Base-by-base conservation (phyloP, 2,329 filamentous ascomycete genomes). In the Onygenales sp. region DNA sequence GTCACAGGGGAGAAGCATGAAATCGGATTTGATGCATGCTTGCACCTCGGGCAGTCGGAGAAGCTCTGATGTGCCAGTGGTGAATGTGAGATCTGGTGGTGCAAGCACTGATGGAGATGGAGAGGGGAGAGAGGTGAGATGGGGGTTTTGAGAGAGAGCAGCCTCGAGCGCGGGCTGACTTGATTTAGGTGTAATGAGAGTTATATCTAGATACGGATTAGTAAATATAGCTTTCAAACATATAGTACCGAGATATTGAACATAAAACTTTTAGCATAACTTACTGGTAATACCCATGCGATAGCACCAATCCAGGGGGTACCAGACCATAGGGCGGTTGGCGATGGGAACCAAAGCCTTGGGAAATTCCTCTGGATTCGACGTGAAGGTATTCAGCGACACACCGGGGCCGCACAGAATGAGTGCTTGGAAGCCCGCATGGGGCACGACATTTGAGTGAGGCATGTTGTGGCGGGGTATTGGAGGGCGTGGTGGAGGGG, bases 1-100 rank as follows among this genome's bases (percentile, higher is more conserved):
- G 67, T 98, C 93, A 69, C 93, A 98, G 0, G 93, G 92, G 3
- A 98, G 76, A 2, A 97, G 82, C 31, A 96, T 75, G 64, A 98
- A 97, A 70, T 98, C 89, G 10, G 84, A 83, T 52, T 82, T 89
- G 61, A 98, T 82, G 7, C 83, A 78, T n/a, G 78, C 76, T 64
- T 86, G 84, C 44, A 97, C 83, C 66, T 95, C 87, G 0, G 88
- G 86, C 7, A 95, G 77, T 8, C 91, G 83, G 51, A 98, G 80
- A 17, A 97, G 83, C 63, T 95, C 86, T 7, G 89, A 91, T 6
- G 93, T 97, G 50, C 90, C 90, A 0, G 87, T 95, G 55, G 88
- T 93, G 64, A 90, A 83, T 49, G 88, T 84, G 36, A 96, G 77
- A 43, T 81, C 84, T 61, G 78, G 74, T 1, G 92, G 92, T 0